Evolutionary conservation across 2,329 filamentous ascomycete species (phyloP).

Genomic region (Cladophialophora chaetospira): DNA sequence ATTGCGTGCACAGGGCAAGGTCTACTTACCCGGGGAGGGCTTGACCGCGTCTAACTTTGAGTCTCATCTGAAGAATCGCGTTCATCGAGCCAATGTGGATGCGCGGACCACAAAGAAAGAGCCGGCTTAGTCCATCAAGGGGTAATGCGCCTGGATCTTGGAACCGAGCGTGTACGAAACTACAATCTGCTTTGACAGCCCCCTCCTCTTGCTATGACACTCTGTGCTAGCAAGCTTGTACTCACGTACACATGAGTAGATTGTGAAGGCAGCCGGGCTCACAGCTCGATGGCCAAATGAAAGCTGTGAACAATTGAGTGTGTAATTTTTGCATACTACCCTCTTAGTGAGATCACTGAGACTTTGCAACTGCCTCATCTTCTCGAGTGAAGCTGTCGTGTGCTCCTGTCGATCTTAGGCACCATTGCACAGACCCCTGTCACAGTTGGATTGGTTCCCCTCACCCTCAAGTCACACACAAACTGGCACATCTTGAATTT

Average conservation of each 20-base stretch:
- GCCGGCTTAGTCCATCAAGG: slow-evolving; percentile 5
- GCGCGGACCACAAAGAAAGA: slow-evolving; percentile 44
- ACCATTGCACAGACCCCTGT: background rate
- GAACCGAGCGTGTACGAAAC: too few species aligned
- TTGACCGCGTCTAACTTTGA: slow-evolving; percentile 89
- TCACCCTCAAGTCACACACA: background rate
- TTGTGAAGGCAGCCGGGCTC: too few species aligned
- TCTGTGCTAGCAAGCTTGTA: background rate
- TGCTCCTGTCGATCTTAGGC: background rate
- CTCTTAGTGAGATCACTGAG: too few species aligned
- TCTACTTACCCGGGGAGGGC: slow-evolving; percentile 87
- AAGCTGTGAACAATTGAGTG: too few species aligned
- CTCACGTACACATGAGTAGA: background rate
- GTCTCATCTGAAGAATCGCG: slow-evolving; percentile 82
- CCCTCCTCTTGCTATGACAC: too few species aligned
- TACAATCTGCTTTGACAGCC: too few species aligned
- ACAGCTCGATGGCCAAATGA: too few species aligned
- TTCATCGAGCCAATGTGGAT: slow-evolving; percentile 73
- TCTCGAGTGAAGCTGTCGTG: background rate
- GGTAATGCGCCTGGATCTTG: too few species aligned
- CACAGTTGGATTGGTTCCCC: slow-evolving; percentile 1
- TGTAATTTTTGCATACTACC: too few species aligned
- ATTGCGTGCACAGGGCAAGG: slow-evolving; percentile 29
- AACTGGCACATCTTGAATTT: slow-evolving; percentile 5
- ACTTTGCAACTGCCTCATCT: too few species aligned